A percentile compares a stretch with the other conserved stretches of the same genome.
phyloP scores from a whole-genome alignment of 2,329 filamentous ascomycete species.

The Aspergillus quadrilineatus region DNA sequence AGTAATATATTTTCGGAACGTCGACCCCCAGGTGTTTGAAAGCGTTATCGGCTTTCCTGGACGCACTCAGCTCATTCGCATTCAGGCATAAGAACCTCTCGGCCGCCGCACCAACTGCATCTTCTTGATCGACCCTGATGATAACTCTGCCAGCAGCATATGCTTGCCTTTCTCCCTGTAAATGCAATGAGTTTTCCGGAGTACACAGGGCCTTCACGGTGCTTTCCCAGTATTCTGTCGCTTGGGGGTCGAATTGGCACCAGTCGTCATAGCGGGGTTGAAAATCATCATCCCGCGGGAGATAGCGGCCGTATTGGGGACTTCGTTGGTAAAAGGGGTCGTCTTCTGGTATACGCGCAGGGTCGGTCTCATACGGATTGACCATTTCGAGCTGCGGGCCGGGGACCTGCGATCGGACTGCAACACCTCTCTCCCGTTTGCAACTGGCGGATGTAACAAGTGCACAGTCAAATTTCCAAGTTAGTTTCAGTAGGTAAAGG shows the following conservation, averaged over 20 bases:
- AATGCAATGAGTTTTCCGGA: slow-evolving; percentile 33
- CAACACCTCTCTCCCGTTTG: not conserved
- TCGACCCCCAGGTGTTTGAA: slow-evolving; percentile 34
- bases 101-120: slow-evolving; percentile 25
- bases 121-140: slow-evolving; percentile 36
- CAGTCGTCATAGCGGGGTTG: slow-evolving; percentile 34
- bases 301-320: slow-evolving; percentile 37
- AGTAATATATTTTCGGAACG: slow-evolving; percentile 40
- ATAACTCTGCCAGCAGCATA: slow-evolving; percentile 39
- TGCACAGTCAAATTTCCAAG: no score
- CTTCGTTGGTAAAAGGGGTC: slow-evolving; percentile 36
- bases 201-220: slow-evolving; percentile 33
- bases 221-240: slow-evolving; percentile 37
- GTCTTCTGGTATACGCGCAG: slow-evolving; percentile 30
- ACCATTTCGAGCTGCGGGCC: slow-evolving; percentile 12
- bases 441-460: not conserved
- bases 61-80: slow-evolving; percentile 38
- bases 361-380: slow-evolving; percentile 39
- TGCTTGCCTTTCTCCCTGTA: slow-evolving; percentile 31
- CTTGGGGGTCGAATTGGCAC: slow-evolving; percentile 31
- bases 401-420: slow-evolving; percentile 2
- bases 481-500: not conserved
- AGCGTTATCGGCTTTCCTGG: slow-evolving; percentile 34
- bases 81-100: slow-evolving; percentile 36
- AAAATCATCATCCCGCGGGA: slow-evolving; percentile 36